Base-by-base conservation (phyloP, 768 basidiomycete genomes). In the Termitomyces sp. region DNA sequence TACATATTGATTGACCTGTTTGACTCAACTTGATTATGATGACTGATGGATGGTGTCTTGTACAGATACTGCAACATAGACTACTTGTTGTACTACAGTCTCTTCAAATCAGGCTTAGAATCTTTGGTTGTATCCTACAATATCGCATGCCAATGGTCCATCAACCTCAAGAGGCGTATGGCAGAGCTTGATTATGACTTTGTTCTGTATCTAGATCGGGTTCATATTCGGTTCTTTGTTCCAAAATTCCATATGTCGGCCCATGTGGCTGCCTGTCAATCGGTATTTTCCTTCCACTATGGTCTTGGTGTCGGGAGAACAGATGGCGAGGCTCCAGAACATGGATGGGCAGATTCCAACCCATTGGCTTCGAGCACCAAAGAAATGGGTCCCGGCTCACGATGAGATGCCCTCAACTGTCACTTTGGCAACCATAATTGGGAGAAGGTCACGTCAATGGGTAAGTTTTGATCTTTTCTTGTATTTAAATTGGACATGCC, bases 321-420 rank as follows among this genome's bases (percentile, higher is more conserved):
- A 0, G 70, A 74, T 56, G 73, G 73, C 1, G 73, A 75, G 48
- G 69, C 62, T 1, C 57, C 66, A 3, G 72, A 75, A 56, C 56
- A 69, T 2, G 62, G 59, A 0, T 75, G 71, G 71, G 56, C 68
- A 0, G 38, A 59, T n/a, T 59, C 65, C n/a, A 70, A 73, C 47
- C 58, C 57, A 0, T 32, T 65, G 0, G 64, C 71, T 10, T 29
- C 50, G 3, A 69, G 69, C 35, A 72, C 69, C 2, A 54, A 60
- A 27, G 72, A 72, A 59, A 75, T 76, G 74, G 71, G 70, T 5
- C 66, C 67, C 3, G 70, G 68, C 3, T 62, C 63, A 1, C 56
- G 69, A 4, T 58, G 60, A 1, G 68, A 70, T 20, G 60, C 53
- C 0, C 38, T 73, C 3, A 64, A 70, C 46, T 61, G 62, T 31